A percentile compares a stretch with the other conserved stretches of the same genome.
These are phyloP conservation scores for Sclerotinia spermophila DNA, from an alignment of 2,329 filamentous ascomycete genomes.

Conservation along the genomic window DNA sequence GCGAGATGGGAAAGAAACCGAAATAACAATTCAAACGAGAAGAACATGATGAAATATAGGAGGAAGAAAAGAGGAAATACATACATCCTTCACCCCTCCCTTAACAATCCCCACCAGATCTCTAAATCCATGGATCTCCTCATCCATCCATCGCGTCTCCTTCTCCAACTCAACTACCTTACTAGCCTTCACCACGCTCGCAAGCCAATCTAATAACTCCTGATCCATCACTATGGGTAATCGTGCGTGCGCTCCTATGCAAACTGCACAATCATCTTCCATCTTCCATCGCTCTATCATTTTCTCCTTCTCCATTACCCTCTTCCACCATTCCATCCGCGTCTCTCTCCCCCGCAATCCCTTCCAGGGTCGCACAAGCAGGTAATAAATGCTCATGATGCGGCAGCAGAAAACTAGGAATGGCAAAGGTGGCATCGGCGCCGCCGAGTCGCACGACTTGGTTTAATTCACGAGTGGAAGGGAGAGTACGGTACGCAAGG, in stretches of 20 bases:
- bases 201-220: conserved; percentile 50
- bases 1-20: neutral
- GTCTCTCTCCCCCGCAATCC: conserved; percentile 37
- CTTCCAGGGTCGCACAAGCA: conserved; percentile 36
- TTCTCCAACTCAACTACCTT: conserved; percentile 53
- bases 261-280: conserved; percentile 48
- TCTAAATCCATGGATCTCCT: conserved; percentile 32
- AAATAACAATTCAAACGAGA: neutral
- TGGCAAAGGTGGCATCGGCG: conserved; percentile 46
- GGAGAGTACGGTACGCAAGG: conserved; percentile 29
- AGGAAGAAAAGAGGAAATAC: neutral
- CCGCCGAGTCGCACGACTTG: conserved; percentile 50
- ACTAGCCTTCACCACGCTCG: conserved; percentile 53
- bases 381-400: conserved; percentile 54
- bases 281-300: conserved; percentile 40
- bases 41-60: neutral
- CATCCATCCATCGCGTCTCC: conserved; percentile 35
- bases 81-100: conserved; percentile 42
- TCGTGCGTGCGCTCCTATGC: conserved; percentile 46
- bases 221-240: conserved; percentile 50
- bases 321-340: conserved; percentile 44
- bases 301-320: conserved; percentile 29
- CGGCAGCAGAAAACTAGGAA: conserved; percentile 49
- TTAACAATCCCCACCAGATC: conserved; percentile 37
- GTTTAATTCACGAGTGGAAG: conserved; percentile 36